These are phyloP conservation scores for Fraxinus sp. DNA, from an alignment of 305 asterid genomes.

Conservation along the genomic window DNA sequence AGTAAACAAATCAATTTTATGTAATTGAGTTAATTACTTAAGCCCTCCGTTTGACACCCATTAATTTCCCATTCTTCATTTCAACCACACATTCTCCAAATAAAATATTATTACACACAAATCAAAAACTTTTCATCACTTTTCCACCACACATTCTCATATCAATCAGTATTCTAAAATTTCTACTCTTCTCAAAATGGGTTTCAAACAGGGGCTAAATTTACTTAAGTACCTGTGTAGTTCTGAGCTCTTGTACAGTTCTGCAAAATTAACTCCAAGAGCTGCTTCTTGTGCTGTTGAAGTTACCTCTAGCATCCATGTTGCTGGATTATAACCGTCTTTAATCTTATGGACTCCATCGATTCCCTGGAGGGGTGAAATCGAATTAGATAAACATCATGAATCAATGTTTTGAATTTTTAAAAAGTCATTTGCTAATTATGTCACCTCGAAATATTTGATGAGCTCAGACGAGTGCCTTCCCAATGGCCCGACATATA, in stretches of 20 bases:
- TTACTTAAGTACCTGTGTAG: conserved; percentile 46
- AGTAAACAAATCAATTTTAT: neutral
- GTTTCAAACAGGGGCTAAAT: neutral
- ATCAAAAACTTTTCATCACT: too few species aligned
- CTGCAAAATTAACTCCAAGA: conserved; percentile 62
- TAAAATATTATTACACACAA: too few species aligned
- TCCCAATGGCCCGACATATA: conserved; percentile 83
- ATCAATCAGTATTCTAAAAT: too few species aligned
- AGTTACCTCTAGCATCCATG: conserved; percentile 94
- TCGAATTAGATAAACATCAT: neutral
- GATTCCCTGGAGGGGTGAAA: conserved; percentile 39
- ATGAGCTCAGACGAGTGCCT: conserved; percentile 64
- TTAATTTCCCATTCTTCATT: too few species aligned
- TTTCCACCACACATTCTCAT: too few species aligned
- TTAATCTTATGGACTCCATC: conserved; percentile 54
- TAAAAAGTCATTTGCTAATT: neutral
- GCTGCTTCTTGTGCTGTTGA: conserved; percentile 65
- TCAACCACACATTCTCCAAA: too few species aligned
- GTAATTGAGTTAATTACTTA: neutral
- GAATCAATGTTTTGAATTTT: neutral
- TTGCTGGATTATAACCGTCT: conserved; percentile 90
- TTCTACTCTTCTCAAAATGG: too few species aligned
- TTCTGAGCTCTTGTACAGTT: conserved; percentile 65
- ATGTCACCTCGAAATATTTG: conserved; percentile 67
- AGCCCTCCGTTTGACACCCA: too few species aligned